A percentile compares a stretch with the other conserved stretches of the same genome.
These are phyloP conservation scores for Vitis riparia DNA, from an alignment of 164 flowering plant species.

Conservation along the genomic window DNA sequence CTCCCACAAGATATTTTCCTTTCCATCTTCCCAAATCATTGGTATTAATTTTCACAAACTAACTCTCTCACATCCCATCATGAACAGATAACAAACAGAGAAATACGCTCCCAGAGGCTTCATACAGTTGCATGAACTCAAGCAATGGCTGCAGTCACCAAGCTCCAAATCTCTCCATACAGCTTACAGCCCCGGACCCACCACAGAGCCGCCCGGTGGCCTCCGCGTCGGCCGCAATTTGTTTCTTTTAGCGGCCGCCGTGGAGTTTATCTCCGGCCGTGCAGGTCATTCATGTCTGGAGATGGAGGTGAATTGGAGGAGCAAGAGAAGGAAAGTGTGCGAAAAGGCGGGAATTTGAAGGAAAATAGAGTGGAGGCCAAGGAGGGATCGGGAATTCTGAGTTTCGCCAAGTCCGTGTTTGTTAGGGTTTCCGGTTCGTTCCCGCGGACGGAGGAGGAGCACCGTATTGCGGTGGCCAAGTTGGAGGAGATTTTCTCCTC, in stretches of 20 bases:
- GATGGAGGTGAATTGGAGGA: conserved; percentile 33
- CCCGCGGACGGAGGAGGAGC: conserved; percentile 29
- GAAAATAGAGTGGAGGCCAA: conserved; percentile 15
- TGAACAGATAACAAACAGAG: background rate
- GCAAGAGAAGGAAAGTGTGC: conserved; percentile 16
- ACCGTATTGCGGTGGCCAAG: conserved; percentile 33
- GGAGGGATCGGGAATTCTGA: conserved; percentile 35
- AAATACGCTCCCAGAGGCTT: background rate
- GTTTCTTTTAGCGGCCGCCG: conserved; percentile 14
- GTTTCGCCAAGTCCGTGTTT: conserved; percentile 33
- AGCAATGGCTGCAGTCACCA: conserved; percentile 53
- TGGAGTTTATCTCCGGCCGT: conserved; percentile 24
- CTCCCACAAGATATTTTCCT: background rate
- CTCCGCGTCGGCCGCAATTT: conserved; percentile 7
- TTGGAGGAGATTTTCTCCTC: conserved; percentile 54
- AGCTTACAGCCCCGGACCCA: conserved; percentile 26
- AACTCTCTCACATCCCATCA: conserved; percentile 1
- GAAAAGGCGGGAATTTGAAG: conserved; percentile 13
- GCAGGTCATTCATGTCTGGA: conserved; percentile 52
- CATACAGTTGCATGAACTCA: background rate
- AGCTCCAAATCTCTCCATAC: conserved; percentile 42
- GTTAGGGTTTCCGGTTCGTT: conserved; percentile 27
- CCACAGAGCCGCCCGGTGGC: conserved; percentile 8
- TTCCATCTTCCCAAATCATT: background rate
- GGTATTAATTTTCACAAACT: no score